Evolutionary conservation across 2,329 filamentous ascomycete genomes (phyloP).

Genomic region (Fusarium pseudonygamai): DNA sequence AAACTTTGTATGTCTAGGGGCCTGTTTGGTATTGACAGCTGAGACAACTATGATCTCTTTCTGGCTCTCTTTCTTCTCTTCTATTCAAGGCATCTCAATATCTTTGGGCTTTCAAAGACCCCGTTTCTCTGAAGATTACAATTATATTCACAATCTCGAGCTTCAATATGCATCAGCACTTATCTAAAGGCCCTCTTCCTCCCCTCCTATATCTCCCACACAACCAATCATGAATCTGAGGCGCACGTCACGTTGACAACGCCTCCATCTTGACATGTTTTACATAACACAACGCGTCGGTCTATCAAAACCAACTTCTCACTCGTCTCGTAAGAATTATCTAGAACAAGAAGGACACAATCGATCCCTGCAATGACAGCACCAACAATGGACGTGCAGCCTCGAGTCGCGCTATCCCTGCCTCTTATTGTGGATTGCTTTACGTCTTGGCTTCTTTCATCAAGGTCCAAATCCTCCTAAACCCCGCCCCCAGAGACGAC

Average conservation of each 20-base stretch:
- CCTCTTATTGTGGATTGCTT: background rate
- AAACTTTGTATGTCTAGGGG: background rate
- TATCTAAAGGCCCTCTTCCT: conserved; percentile 4
- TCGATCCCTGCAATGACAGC: background rate
- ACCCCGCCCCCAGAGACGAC: conserved; percentile 26
- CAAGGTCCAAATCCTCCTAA: background rate
- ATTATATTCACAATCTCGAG: background rate
- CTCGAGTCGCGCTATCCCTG: background rate
- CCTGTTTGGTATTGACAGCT: background rate
- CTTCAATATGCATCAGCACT: conserved; percentile 17
- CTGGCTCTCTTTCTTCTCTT: background rate
- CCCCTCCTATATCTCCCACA: conserved; percentile 2
- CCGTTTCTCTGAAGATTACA: background rate
- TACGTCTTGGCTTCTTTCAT: conserved; percentile 1
- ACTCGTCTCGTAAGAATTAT: conserved; percentile 4
- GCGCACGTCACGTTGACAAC: conserved; percentile 33
- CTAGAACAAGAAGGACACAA: conserved; percentile 16
- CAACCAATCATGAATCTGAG: conserved; percentile 25
- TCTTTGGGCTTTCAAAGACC: background rate
- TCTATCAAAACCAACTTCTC: background rate
- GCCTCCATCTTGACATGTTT: conserved; percentile 15
- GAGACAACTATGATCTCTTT: background rate
- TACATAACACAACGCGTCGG: background rate
- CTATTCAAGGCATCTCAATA: background rate
- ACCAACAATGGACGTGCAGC: background rate